Evolutionary conservation across 352 stramenopile genomes (phyloP), one percentile per base, ranked within the genome.

Genomic region (Blastocystis sp.): DNA sequence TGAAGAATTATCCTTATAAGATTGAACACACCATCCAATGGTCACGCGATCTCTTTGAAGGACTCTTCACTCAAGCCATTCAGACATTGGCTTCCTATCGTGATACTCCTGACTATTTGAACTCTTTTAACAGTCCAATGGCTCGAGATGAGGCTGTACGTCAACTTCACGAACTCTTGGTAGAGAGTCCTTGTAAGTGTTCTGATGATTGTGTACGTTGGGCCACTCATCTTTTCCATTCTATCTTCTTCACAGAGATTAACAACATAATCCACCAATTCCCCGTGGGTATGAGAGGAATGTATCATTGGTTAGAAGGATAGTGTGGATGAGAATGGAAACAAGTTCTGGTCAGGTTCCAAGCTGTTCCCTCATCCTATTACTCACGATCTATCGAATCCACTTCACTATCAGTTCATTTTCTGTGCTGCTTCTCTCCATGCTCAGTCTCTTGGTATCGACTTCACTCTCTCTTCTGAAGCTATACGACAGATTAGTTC

Each of bases 1-100:
- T 99, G 27, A 99, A 99, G 91, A 99, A 99, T 91, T 99, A 99
- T 88, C 97, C 96, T 1, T 98, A 99, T 90, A 94, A 97, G 59
- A 98, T 99, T 89, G 95, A 98, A 87, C 97, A 98, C 91, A 98
- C 95, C 19, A 90, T 99, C 19, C 92, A 95, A 81, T 99, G 96
- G 95, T 95, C 96, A 32, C 93, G 96, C 49, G 96, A 99, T 90
- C 98, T 94, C 92, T 99, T 99, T 90, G 96, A 99, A 90, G 96
- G 95, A 27, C 93, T 95, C 71, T 99, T 99, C 90, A 97, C 97
- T 88, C 95, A 99, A 88, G 92, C 92, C 14, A 93, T 95, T 5
- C 95, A 96, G 43, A 96, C 99, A 89, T 95, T 96, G 37, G 98
- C 98, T 90, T 90, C 93, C 88, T 98, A 97, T 81, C 89, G 97